Evolutionary conservation across 2,329 filamentous ascomycete genomes (phyloP).

Genomic region (Pseudogymnoascus sp.): DNA sequence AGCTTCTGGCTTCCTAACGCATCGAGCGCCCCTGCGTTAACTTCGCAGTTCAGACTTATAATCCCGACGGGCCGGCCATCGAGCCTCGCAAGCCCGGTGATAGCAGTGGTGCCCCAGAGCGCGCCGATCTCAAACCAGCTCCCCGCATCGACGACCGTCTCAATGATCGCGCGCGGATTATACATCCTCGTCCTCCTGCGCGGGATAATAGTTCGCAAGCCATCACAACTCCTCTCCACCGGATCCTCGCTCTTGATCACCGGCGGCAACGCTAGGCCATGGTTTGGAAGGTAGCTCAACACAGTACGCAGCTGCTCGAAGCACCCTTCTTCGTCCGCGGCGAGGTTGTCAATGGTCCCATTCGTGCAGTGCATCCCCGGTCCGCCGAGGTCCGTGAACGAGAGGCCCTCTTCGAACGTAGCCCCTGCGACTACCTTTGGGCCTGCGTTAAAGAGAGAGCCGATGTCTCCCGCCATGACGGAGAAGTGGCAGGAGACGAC

Average conservation of each 20-base stretch:
- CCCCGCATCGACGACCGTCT: conserved; percentile 43
- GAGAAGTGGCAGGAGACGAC: conserved; percentile 55
- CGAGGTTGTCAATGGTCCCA: conserved; percentile 57
- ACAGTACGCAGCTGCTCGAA: conserved; percentile 52
- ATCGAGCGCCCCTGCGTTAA: conserved; percentile 52
- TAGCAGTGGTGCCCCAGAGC: conserved; percentile 53
- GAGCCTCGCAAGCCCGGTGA: conserved; percentile 50
- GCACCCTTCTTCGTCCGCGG: conserved; percentile 49
- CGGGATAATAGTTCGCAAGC: conserved; percentile 47
- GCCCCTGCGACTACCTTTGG: conserved; percentile 53
- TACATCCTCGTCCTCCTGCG: conserved; percentile 51
- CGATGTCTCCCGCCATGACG: conserved; percentile 56
- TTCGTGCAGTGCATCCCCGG: conserved; percentile 55
- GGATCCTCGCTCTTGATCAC: conserved; percentile 38
- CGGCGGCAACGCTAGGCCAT: conserved; percentile 46
- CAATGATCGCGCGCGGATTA: conserved; percentile 48
- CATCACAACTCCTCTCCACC: conserved; percentile 37
- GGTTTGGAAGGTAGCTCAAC: conserved; percentile 48
- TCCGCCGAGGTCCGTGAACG: conserved; percentile 50
- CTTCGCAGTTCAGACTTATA: conserved; percentile 51
- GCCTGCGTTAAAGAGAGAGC: conserved; percentile 54
- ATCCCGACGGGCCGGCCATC: conserved; percentile 49
- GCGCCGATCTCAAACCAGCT: conserved; percentile 57
- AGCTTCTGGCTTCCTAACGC: conserved; percentile 53
- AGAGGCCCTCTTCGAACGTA: conserved; percentile 55